Conservation (phyloP, 2,329 filamentous ascomycete species). For the Ophiostoma ips region DNA sequence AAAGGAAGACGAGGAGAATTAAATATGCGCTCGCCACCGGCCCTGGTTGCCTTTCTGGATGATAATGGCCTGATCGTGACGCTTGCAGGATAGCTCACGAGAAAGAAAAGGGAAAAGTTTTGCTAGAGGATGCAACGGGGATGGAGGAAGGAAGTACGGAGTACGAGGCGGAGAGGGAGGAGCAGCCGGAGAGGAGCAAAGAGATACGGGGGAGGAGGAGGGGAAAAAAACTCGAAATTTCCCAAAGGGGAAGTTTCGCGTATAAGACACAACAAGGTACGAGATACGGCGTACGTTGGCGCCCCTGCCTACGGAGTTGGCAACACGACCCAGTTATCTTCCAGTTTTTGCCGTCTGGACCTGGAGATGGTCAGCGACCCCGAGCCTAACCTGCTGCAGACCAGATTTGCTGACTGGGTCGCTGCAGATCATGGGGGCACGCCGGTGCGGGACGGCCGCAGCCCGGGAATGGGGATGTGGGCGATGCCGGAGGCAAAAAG, state of each 20-base stretch:
- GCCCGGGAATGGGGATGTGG: no score
- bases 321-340: neutral
- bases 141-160: no score
- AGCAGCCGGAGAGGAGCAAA: no score
- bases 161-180: no score
- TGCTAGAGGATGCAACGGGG: no score
- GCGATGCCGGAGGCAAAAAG: no score
- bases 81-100: no score
- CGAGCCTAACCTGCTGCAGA: neutral
- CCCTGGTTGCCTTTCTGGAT: neutral
- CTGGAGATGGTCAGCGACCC: neutral
- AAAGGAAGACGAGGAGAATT: neutral
- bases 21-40: no score
- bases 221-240: neutral
- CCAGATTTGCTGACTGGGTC: no score
- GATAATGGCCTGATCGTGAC: no score
- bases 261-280: neutral
- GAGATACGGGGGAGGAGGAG: neutral
- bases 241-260: neutral
- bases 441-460: neutral
- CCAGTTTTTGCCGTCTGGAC: neutral
- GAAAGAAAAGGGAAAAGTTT: no score
- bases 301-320: neutral
- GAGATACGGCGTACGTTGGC: neutral
- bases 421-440: neutral